Conservation (phyloP, 257 asterid species). For the Gentiana macrophylla region DNA sequence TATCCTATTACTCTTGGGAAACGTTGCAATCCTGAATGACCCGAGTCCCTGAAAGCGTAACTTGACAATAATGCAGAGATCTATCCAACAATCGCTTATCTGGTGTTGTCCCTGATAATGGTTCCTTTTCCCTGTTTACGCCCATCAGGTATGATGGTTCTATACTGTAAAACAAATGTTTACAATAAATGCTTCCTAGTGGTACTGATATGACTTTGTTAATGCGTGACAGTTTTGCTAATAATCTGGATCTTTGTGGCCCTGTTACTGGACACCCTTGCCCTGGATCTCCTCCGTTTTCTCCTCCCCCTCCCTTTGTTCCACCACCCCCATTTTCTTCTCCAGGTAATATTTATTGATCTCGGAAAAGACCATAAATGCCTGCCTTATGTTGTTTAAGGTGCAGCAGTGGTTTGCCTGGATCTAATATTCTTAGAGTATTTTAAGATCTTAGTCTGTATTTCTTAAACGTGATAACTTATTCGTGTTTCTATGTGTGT, state of each 20-base stretch:
- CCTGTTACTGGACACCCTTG: slow-evolving; percentile 96
- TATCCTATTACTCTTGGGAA: not conserved
- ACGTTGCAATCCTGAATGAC: not conserved
- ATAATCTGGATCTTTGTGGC: slow-evolving; percentile 86
- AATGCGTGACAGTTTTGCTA: slow-evolving; percentile 63
- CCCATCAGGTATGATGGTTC: slow-evolving; percentile 69
- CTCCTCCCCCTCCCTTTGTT: slow-evolving; percentile 97
- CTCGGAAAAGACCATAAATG: not conserved
- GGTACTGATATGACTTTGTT: slow-evolving; percentile 13
- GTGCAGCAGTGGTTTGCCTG: too few species aligned
- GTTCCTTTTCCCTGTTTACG: slow-evolving; percentile 89
- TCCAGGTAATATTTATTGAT: slow-evolving; percentile 49
- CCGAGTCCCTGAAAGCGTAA: slow-evolving; percentile 6
- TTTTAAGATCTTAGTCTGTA: too few species aligned
- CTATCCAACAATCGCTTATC: slow-evolving; percentile 79
- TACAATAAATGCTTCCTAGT: slow-evolving; percentile 7
- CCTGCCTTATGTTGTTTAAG: not conserved
- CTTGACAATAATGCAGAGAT: slow-evolving; percentile 47
- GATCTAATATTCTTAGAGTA: too few species aligned
- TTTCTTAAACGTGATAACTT: too few species aligned
- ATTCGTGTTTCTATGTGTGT: too few species aligned
- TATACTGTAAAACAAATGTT: slow-evolving; percentile 1
- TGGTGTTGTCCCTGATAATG: slow-evolving; percentile 91
- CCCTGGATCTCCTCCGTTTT: slow-evolving; percentile 99
- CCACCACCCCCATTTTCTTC: slow-evolving; percentile 77